Base-by-base conservation (phyloP, 768 basidiomycete species). In the Paxillus involutus region DNA sequence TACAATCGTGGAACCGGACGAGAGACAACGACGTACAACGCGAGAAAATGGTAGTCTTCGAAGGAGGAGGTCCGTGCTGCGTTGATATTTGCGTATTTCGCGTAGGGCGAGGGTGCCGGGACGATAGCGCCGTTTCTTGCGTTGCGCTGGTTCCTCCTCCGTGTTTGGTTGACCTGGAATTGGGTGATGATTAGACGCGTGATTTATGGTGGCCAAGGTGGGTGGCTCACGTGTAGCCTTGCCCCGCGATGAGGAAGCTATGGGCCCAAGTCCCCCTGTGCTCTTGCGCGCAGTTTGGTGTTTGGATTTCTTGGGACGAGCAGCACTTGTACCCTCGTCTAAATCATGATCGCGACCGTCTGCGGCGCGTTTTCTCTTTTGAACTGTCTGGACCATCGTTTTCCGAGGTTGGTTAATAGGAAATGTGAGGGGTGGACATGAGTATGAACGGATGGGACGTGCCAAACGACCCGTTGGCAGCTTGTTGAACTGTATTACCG, bases 51-150 rank as follows among this genome's bases (percentile, higher is more conserved):
- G 94, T 41, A 97, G 80, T 69, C 89, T 96, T 59, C 83, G 82
- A 53, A 98, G 74, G 56, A 98, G 76, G 41, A 97, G 76, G 66
- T 95, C 94, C 7, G 94, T 97, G 62, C 86, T 89, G 69, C 91
- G 92, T 70, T 98, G 94, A 71, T 97, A 98, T 68, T 89, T 91
- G 63, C 95, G 81, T 48, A 98, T 96, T 75, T 98, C 94, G 42
- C 89, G 83, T 58, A 98, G 75, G 33, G 94, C 94, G 53, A 90
- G 84, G 3, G 92, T 95, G 9, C 94, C 94, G 0, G 94, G 94
- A 56, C 92, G 82, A 73, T 82, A 98, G n/a, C 94, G 79, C 63
- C 73, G 79, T 65, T 77, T 82, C 80, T 77, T 75, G 73, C 62
- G 66, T 46, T 62, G 60, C 2, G 39, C 62, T 14, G 64, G 53